These are phyloP conservation scores for Hemisphaericaspora nanyangensis DNA, from an alignment of 805 yeast species.

Conservation along the genomic window DNA sequence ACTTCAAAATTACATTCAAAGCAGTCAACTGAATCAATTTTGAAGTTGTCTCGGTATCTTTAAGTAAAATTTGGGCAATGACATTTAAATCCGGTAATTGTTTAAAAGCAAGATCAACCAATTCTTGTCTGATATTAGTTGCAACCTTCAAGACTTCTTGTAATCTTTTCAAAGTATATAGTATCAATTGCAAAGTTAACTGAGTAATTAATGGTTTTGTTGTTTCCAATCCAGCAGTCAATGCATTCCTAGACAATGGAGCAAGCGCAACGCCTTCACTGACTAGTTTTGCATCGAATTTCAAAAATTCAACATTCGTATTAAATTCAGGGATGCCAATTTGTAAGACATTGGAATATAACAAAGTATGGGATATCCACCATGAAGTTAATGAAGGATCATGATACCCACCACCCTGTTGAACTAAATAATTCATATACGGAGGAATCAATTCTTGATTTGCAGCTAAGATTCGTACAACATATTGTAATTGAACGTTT, in stretches of 20 bases:
- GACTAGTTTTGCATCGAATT: constrained; percentile 22
- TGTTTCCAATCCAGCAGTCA: constrained; percentile 51
- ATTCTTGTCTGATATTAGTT: constrained; percentile 17
- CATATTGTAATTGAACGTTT: constrained; percentile 54
- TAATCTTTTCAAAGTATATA: constrained; percentile 53
- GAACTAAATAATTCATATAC: constrained; percentile 53
- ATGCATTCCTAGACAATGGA: constrained; percentile 53
- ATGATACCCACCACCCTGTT: constrained; percentile 61
- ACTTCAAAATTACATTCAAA: constrained; percentile 41
- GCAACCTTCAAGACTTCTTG: constrained; percentile 11
- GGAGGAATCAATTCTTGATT: constrained; percentile 74
- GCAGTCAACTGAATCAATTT: constrained; percentile 47
- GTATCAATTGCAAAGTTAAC: constrained; percentile 57
- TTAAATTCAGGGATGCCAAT: constrained; percentile 47
- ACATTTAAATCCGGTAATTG: constrained; percentile 50
- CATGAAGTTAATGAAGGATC: constrained; percentile 79
- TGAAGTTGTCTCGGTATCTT: constrained; percentile 21
- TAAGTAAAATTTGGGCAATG: constrained; percentile 41
- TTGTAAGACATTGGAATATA: constrained; percentile 57
- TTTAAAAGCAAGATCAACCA: constrained; percentile 22
- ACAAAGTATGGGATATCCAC: constrained; percentile 73
- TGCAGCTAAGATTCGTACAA: constrained; percentile 44
- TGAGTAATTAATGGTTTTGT: constrained; percentile 55
- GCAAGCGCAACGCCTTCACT: constrained; percentile 62
- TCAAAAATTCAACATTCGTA: background rate